phyloP scores from a whole-genome alignment of 305 asterid species.

The Fraxinus sp. region DNA sequence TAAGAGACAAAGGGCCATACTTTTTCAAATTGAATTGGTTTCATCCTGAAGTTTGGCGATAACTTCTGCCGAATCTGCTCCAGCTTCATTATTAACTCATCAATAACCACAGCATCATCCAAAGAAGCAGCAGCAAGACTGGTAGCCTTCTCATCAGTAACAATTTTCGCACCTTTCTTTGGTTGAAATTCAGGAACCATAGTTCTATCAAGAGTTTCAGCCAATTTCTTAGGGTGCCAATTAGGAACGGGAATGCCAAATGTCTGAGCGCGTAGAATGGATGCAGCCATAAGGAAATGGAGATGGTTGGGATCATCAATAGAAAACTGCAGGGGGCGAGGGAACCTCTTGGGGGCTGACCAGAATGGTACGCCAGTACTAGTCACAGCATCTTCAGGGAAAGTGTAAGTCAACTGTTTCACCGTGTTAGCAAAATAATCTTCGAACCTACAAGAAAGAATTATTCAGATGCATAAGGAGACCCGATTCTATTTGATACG shows the following conservation, averaged over 20 bases:
- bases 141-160: conserved; percentile 88
- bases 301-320: conserved; percentile 76
- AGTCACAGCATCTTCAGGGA: conserved; percentile 91
- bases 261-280: conserved; percentile 89
- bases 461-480: conserved; percentile 13
- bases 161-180: conserved; percentile 61
- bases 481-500: not conserved
- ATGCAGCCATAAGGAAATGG: conserved; percentile 73
- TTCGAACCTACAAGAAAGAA: conserved; percentile 61
- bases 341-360: conserved; percentile 96
- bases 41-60: conserved; percentile 71
- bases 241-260: conserved; percentile 80
- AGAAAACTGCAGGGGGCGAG: conserved; percentile 71
- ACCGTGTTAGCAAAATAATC: conserved; percentile 80
- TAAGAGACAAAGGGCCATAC: conserved; percentile 29
- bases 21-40: conserved; percentile 94
- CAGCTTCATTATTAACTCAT: conserved; percentile 63
- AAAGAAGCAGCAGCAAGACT: conserved; percentile 73
- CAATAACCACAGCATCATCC: conserved; percentile 80
- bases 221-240: conserved; percentile 75
- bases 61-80: conserved; percentile 54
- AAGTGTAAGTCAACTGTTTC: conserved; percentile 80
- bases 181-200: conserved; percentile 82
- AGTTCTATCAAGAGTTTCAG: conserved; percentile 68
- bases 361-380: conserved; percentile 90